Evolutionary conservation across 2,329 filamentous ascomycete species (phyloP), one percentile per base, ranked within the genome.

Genomic region (Ilyonectria robusta): DNA sequence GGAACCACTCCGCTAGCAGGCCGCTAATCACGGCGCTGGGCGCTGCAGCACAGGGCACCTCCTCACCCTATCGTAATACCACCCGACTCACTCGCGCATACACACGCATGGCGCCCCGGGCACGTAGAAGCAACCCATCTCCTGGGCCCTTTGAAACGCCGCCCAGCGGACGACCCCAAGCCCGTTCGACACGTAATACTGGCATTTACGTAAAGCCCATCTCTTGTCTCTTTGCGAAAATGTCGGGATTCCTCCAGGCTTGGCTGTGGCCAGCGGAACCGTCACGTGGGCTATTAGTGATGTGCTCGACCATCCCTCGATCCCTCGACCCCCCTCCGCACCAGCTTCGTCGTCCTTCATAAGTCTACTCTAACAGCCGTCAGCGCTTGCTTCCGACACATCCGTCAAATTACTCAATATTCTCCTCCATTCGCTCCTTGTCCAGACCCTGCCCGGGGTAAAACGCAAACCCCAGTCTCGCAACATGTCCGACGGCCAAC

Each of bases 401-500:
- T 51, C 21, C 33, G 33, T 40, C 21, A 31, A 31, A 19, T 37
- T 37, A 21, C 26, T 54, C 29, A 6, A 6, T 40, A 40, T 40
- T 40, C 37, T 40, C 26, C 26, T 54, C 17, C 50, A 33, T 37
- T 6, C 31, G 21, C 19, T 54, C 50, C 50, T 54, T 54, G 7
- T 37, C 9, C 15, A 15, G 4, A 40, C n/a, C 50, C 31, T 54
- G 50, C 50, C 26, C 50, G 23, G 35, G 21, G 35, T 44, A 46
- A 26, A 23, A 23, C 35, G 23, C 35, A 6, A 35, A 29, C 54
- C 19, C 50, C 17, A 54, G 50, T 26, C 21, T 50, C 4, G 42
- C 53, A 54, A 56, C n/a, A 70, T 70, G 68, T 61, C 65, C 40
- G 67, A 80, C 70, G 79, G 78, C 21, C 64, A 72, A 19, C 73